Base-by-base conservation (phyloP, 352 stramenopile genomes). In the Hyphochytrium catenoides region DNA sequence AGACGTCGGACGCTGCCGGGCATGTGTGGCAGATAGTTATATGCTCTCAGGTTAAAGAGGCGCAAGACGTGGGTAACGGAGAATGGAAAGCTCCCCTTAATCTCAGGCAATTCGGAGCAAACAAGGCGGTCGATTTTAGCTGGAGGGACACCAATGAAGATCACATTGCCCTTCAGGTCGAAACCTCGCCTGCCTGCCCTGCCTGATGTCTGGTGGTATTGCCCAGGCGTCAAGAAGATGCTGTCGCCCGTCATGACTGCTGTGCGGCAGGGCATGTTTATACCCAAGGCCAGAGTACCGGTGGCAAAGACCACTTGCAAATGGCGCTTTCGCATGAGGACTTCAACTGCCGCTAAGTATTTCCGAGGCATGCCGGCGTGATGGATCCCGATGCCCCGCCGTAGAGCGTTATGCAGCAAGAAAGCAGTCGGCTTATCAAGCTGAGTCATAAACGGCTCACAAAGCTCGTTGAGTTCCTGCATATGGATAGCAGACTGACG, bases 181-280 rank as follows among this genome's bases (percentile, higher is more conserved):
- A 98, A 72, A 49, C 90, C 90, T 72, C 90, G 78, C 50, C 90
- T 82, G 46, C 90, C 90, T 21, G 90, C 88, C 56, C 90, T 81
- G 53, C 90, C 90, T 59, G 90, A 83, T 88, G 97, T 98, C 59
- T 98, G 90, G 57, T 97, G 87, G n/a, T n/a, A n/a, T n/a, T n/a
- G n/a, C n/a, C n/a, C n/a, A n/a, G n/a, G n/a, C n/a, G n/a, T n/a
- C n/a, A n/a, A n/a, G n/a, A n/a, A n/a, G n/a, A n/a, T n/a, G n/a
- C n/a, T n/a, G n/a, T n/a, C n/a, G n/a, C n/a, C n/a, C 11, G 93
- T 87, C 73, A 97, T 94, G 7, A 98, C 58, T 35, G 87, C 91
- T 17, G 84, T 94, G 46, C 90, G 78, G 81, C 97, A 98, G 20
- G 90, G 90, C 90, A 98, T 98, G 68, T 98, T 98, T 0, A 98